Evolutionary conservation across 2,329 filamentous ascomycete species (phyloP), one percentile per base, ranked within the genome.

Genomic region (Fusarium citri): DNA sequence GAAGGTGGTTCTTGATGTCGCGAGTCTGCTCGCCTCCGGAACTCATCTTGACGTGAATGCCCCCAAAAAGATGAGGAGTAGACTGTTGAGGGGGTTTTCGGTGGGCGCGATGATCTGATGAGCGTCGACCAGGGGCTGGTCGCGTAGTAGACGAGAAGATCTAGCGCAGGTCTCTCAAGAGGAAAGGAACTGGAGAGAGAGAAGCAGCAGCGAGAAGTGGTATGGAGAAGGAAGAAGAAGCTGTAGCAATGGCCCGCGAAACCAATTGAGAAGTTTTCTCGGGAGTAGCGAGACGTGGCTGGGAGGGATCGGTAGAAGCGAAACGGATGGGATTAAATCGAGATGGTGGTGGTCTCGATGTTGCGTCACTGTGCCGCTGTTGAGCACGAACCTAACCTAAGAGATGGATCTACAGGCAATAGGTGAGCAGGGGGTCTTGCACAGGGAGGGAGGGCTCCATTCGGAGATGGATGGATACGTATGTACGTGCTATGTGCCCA

Each of bases 1-100:
- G 92, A 77, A 97, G 86, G 83, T 98, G 96, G 82, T 97, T 96
- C 84, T 92, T 94, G 77, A 98, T 93, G 83, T 98, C 94, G 75
- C 87, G 86, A 69, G 81, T 79, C 62, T 81, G 81, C 71, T 79
- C 80, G 73, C 80, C 83, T 66, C 85, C 82, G 76, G 76, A 79
- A 64, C 83, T 81, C 85, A 87, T 87, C 61, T 73, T 74, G 78
- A 74, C 53, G 57, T 60, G 60, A 49, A 63, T 34, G 34, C 45
- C 55, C 51, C 57, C 51, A 51, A 57, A 25, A 49, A 30, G 34
- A 63, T 59, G 53, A 66, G 50, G 47, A 55, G 34, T 40, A 37
- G 54, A 55, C 51, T 58, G 48, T 46, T 62, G 68, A 62, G 59
- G 56, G 40, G 60, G 50, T 64, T 48, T 65, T 49, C 5, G 30